Evolutionary conservation across 495 filamentous ascomycete species (phyloP), one percentile per base, ranked within the genome.

Genomic region (Podospora pseudopauciseta): DNA sequence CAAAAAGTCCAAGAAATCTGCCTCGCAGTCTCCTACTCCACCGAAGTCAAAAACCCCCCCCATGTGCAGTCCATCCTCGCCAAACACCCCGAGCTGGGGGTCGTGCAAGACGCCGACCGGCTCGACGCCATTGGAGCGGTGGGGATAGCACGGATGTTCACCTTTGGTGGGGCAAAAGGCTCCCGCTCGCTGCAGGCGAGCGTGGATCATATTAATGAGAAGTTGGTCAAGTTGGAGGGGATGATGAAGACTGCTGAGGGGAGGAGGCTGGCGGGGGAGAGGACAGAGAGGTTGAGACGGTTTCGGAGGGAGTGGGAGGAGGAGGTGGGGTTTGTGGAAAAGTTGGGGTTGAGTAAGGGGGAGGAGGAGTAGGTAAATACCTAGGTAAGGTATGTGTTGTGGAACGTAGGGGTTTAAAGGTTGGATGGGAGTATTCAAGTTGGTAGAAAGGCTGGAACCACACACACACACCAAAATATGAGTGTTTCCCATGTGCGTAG

Each of bases 61-160:
- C 73, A 74, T 32, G 85, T 91, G 0, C 76, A 77, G 1, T 71
- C 72, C 0, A 76, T 92, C 5, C 79, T 95, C 15, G 71, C 75
- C 5, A 65, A 81, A 44, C 80, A 90, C 74, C 91, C 89, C 0
- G 93, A 97, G 78, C 80, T 97, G 5, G 92, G 71, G 0, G 85
- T 96, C 58, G 93, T 97, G 15, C 94, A 97, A 77, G 93, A 97
- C 78, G 94, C 93, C 2, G 94, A 97, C 80, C 83, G 93, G 9
- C 80, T 97, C 54, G 93, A 97, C 83, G 92, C 94, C 3, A 86
- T 97, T 71, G 94, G 94, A 2, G 92, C 91, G 0, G 83, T 97
- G 61, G 93, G 93, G 3, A 87, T 97, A 65, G 94, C 86, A 2
- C 77, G 94, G 55, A 84, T 86, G 58, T 96, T 97, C 77, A 89